Base-by-base conservation (phyloP, 2,329 filamentous ascomycete species). In the Tolypocladium endophyticum region DNA sequence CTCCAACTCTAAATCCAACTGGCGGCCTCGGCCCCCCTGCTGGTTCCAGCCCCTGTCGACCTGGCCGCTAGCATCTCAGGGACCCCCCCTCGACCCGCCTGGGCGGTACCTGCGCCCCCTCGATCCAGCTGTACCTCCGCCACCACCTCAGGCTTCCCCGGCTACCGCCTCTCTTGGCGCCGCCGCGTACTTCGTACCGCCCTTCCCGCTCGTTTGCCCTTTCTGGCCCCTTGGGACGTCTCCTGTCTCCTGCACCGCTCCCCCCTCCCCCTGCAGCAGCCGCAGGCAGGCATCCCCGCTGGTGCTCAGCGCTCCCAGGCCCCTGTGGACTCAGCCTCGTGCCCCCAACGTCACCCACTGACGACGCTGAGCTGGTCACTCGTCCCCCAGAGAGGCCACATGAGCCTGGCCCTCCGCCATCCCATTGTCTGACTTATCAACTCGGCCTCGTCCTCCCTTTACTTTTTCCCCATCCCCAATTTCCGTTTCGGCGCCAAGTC, bases 321-420 rank as follows among this genome's bases (percentile, higher is more conserved):
- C 57, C 47, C 59, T 61, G 57, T 55, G 60, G 63, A 66, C 70
- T 76, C 74, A 76, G 74, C 75, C 75, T 76, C 75, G 73, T 74
- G 72, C 67, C 69, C 68, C 65, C 67, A 75, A 76, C 74, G 73
- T 76, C 74, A 75, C 71, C 69, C 65, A 70, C 69, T 72, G 70
- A 74, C 70, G 70, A 71, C 63, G 64, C 63, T 39, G 57, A 61
- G 63, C 61, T 56, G 67, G 68, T 69, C 69, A 69, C 65, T 72
- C 64, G 64, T 64, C 62, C 61, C 58, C n/a, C n/a, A 52, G 20
- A 62, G 61, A 66, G 64, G 62, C 61, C 68, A 71, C 70, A 72
- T 70, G 69, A 68, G 66, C 68, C 68, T 62, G 61, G 57, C 50
- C 63, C 61, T 60, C 55, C 58, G 59, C 56, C 59, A 53, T 33